Evolutionary conservation across 164 flowering plant species (phyloP).

Genomic region (Santalum album): DNA sequence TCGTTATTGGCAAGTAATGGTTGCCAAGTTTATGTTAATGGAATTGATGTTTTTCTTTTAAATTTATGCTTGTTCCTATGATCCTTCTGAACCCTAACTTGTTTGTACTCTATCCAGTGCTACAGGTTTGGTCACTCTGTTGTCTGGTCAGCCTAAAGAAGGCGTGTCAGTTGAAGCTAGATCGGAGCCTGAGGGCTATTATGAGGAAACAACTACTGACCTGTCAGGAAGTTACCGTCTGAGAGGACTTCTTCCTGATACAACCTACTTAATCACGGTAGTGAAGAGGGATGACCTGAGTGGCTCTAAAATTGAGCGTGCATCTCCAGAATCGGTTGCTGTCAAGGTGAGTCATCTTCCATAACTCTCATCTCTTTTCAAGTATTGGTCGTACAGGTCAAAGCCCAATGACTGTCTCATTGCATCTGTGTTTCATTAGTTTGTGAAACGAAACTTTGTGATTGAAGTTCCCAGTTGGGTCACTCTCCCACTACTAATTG

Average conservation of each 20-base stretch:
- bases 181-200: constrained; percentile 80
- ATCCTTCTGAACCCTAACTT: constrained; percentile 7
- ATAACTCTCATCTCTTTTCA: no score
- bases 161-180: constrained; percentile 87
- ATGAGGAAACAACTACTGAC: constrained; percentile 82
- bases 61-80: not conserved
- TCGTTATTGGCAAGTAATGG: no score
- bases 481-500: no score
- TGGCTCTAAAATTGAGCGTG: constrained; percentile 65
- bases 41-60: not conserved
- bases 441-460: no score
- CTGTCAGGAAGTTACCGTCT: constrained; percentile 73
- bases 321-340: constrained; percentile 70
- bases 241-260: constrained; percentile 83
- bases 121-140: constrained; percentile 62
- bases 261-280: constrained; percentile 62
- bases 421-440: no score
- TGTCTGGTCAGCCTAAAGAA: constrained; percentile 89
- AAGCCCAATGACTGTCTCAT: no score
- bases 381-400: no score
- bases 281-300: constrained; percentile 45
- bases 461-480: no score
- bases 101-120: constrained; percentile 47
- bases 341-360: constrained; percentile 40
- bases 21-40: not conserved